These are phyloP conservation scores for Saccharum spontaneum DNA, from an alignment of 176 grass and related monocot species.

Conservation along the genomic window DNA sequence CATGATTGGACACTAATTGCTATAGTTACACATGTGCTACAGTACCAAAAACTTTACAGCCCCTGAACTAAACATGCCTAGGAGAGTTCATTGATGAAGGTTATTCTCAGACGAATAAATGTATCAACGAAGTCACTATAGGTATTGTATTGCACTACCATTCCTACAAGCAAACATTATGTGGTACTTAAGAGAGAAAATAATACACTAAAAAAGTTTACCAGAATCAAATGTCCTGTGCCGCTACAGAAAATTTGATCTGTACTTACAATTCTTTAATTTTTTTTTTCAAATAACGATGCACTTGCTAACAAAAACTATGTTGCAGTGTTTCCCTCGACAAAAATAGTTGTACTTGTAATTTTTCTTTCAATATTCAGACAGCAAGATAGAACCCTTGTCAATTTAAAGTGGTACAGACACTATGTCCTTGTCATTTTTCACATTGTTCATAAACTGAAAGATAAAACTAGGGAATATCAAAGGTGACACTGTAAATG, in stretches of 20 bases:
- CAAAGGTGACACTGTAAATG: neutral
- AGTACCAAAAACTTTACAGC: no score
- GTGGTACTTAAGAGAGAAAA: neutral
- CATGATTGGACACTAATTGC: no score
- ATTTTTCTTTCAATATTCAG: neutral
- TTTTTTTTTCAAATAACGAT: neutral
- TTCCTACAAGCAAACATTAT: neutral
- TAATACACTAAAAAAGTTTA: slow-evolving; percentile 18
- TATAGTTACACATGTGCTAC: no score
- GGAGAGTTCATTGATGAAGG: neutral
- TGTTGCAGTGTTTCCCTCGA: neutral
- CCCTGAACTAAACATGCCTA: no score
- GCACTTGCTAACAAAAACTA: neutral
- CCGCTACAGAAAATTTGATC: neutral
- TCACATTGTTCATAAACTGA: neutral
- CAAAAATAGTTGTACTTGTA: neutral
- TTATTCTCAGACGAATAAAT: neutral
- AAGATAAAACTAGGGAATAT: neutral
- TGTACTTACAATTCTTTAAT: neutral
- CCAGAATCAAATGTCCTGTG: slow-evolving; percentile 1
- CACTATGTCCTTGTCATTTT: neutral
- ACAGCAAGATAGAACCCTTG: neutral
- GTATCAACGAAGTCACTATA: neutral
- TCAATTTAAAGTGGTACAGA: neutral
- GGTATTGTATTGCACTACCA: neutral